A percentile compares a stretch with the other conserved stretches of the same genome.
phyloP scores from a whole-genome alignment of 345 rosid species.

The Populus tremula region DNA sequence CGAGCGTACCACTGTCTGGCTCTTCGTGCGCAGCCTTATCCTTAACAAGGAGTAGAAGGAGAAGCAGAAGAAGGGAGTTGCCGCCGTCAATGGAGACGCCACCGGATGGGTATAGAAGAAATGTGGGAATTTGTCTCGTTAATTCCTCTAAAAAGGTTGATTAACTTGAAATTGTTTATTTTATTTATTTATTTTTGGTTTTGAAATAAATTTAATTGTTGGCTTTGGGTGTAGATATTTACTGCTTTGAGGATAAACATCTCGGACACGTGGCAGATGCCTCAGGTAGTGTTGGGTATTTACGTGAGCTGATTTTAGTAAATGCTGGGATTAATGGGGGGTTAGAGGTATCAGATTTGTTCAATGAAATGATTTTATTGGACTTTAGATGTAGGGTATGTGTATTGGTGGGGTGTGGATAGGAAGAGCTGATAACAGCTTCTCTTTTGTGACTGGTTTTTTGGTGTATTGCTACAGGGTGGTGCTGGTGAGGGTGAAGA shows the following conservation, averaged over 20 bases:
- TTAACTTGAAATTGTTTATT: not conserved
- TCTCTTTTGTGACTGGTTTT: not conserved
- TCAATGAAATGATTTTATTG: not conserved
- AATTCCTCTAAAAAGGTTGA: constrained; percentile 15
- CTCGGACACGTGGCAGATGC: constrained; percentile 30
- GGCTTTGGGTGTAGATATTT: constrained; percentile 18
- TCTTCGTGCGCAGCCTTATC: not conserved
- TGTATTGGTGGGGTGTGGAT: too few relatives aligned
- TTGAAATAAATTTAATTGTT: not conserved
- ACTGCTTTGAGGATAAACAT: constrained; percentile 23
- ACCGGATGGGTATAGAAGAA: constrained; percentile 28
- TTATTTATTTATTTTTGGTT: not conserved
- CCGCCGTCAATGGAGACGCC: constrained; percentile 18
- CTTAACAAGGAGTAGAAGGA: not conserved
- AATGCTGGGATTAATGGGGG: not conserved
- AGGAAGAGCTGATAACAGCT: not conserved
- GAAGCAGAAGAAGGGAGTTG: not conserved
- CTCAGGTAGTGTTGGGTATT: constrained; percentile 20
- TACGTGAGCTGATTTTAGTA: not conserved
- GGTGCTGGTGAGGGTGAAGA: constrained; percentile 88
- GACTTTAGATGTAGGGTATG: not conserved
- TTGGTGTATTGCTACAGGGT: constrained; percentile 44
- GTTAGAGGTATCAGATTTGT: not conserved
- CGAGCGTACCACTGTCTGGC: constrained; percentile 24
- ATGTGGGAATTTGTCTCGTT: constrained; percentile 31